Evolutionary conservation across 2,329 filamentous ascomycete genomes (phyloP).

Genomic region (Phaeophleospora eucalypticola): DNA sequence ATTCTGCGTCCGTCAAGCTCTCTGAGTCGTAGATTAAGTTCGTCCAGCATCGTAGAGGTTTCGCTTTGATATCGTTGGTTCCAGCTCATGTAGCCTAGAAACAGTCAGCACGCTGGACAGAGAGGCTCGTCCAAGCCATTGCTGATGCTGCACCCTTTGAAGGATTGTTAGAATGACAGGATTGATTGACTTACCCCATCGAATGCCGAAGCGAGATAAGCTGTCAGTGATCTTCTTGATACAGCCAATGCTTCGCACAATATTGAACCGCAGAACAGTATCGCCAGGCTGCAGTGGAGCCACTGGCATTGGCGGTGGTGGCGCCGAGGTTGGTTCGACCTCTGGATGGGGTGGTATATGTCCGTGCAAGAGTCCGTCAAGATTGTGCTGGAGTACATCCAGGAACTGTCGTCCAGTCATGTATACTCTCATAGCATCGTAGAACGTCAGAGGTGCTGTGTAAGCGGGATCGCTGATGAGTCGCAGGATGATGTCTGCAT

Average conservation of each 20-base stretch:
- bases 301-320: constrained; percentile 33
- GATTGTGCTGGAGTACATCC: constrained; percentile 52
- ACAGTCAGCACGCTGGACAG: too few species aligned
- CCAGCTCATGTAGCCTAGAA: constrained; percentile 36
- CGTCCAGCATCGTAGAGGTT: constrained; percentile 38
- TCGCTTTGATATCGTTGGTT: constrained; percentile 47
- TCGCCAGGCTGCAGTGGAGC: constrained; percentile 29
- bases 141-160: too few species aligned
- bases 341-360: constrained; percentile 39
- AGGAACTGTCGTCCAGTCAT: constrained; percentile 60
- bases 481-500: constrained; percentile 65
- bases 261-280: constrained; percentile 32
- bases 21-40: constrained; percentile 39
- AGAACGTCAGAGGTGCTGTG: constrained; percentile 72
- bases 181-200: constrained; percentile 51
- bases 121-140: too few species aligned
- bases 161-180: too few species aligned
- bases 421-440: constrained; percentile 80
- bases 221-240: constrained; percentile 47
- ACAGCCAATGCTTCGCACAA: constrained; percentile 41
- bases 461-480: constrained; percentile 58
- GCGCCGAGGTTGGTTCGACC: constrained; percentile 35
- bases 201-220: constrained; percentile 43
- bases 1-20: constrained; percentile 24
- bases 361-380: constrained; percentile 42